These are phyloP conservation scores for Exophiala sideris DNA, from an alignment of 2,329 filamentous ascomycete species.

Conservation along the genomic window DNA sequence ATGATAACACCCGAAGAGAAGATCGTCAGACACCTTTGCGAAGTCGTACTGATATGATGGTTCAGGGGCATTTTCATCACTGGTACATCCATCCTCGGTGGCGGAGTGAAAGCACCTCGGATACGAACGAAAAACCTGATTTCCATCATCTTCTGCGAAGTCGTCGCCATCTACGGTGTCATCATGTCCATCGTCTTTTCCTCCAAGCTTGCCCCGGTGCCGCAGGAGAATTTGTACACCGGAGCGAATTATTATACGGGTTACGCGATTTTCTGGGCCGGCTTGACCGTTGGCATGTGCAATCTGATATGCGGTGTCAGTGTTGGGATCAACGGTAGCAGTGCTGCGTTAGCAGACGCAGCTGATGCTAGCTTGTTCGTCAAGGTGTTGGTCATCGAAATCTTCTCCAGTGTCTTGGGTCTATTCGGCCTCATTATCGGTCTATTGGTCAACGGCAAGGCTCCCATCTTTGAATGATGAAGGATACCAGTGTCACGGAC, in stretches of 20 bases:
- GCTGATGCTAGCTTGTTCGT: constrained; percentile 93
- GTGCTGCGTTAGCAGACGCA: constrained; percentile 92
- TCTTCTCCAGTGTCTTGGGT: constrained; percentile 96
- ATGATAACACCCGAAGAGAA: background rate
- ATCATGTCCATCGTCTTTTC: constrained; percentile 99
- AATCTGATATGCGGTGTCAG: constrained; percentile 95
- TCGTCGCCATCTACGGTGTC: constrained; percentile 99
- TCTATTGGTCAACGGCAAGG: constrained; percentile 80
- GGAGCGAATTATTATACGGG: constrained; percentile 87
- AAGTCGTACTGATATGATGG: background rate
- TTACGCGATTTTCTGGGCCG: constrained; percentile 93
- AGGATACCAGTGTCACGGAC: background rate
- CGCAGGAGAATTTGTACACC: constrained; percentile 64
- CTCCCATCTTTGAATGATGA: constrained; percentile 61
- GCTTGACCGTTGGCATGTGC: constrained; percentile 89
- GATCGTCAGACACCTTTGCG: background rate
- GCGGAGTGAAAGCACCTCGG: constrained; percentile 90
- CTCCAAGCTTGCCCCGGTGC: constrained; percentile 67
- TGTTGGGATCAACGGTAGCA: constrained; percentile 96
- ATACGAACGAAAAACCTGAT: constrained; percentile 99
- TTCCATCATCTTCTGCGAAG: constrained; percentile 99
- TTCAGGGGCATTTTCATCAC: constrained; percentile 97
- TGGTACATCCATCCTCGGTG: constrained; percentile 93
- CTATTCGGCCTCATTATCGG: constrained; percentile 96
- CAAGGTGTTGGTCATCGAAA: constrained; percentile 98